Percentiles rank a stretch among this genome's conserved stretches.
These are phyloP conservation scores for Psilocybe cyanescens DNA, from an alignment of 768 basidiomycete species.

Conservation along the genomic window DNA sequence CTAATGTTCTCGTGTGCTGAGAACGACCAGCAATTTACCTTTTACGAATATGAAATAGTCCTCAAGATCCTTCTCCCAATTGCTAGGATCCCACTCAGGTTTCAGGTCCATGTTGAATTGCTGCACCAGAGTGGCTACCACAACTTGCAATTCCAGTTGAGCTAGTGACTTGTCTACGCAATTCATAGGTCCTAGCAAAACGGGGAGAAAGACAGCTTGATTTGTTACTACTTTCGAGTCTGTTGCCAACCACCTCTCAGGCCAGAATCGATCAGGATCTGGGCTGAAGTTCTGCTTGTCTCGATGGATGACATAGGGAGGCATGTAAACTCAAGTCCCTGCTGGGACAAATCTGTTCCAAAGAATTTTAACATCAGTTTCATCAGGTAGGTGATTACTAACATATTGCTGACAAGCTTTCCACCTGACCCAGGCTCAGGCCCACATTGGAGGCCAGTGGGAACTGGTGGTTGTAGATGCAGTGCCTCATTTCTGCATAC, in stretches of 20 bases:
- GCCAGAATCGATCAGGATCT: conserved; percentile 35
- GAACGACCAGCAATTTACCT: background rate
- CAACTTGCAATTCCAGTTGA: conserved; percentile 33
- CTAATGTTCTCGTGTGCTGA: background rate
- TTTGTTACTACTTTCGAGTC: background rate
- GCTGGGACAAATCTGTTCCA: conserved; percentile 37
- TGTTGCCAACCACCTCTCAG: conserved; percentile 39
- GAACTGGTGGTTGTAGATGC: conserved; percentile 40
- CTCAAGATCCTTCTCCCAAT: background rate
- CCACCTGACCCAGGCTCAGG: conserved; percentile 34
- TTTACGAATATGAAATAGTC: background rate
- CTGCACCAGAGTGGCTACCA: background rate
- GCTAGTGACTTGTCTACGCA: conserved; percentile 49
- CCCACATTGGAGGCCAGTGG: conserved; percentile 36
- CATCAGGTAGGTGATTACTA: background rate
- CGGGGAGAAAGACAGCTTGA: conserved; percentile 39
- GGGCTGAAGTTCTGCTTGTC: conserved; percentile 43
- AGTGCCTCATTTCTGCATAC: conserved; percentile 32
- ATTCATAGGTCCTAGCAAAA: conserved; percentile 48
- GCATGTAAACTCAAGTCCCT: conserved; percentile 37
- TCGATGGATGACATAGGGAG: conserved; percentile 38
- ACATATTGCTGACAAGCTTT: conserved; percentile 28
- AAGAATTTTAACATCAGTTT: background rate
- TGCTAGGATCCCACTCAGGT: background rate
- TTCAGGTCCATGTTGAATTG: background rate